Evolutionary conservation across 345 rosid genomes (phyloP).

Genomic region (Gossypium rotundifolium): DNA sequence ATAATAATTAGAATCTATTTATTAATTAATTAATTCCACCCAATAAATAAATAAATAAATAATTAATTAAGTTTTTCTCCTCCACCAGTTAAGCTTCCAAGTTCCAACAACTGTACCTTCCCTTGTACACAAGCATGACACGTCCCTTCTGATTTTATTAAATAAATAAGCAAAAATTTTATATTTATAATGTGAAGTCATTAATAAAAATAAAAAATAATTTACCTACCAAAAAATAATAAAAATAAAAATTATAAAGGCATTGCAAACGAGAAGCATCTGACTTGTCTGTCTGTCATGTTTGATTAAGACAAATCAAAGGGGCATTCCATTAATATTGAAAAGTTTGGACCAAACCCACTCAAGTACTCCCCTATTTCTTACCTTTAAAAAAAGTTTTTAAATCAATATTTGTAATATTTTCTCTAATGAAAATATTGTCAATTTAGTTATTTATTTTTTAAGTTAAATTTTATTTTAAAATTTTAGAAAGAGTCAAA

Average conservation of each 20-base stretch:
- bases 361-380: neutral
- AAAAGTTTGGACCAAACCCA: neutral
- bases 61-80: neutral
- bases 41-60: neutral
- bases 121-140: neutral
- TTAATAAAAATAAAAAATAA: neutral
- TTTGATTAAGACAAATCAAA: neutral
- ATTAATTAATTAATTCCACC: neutral
- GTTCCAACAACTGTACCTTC: neutral
- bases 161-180: neutral
- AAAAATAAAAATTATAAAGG: neutral
- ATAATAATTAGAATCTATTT: neutral
- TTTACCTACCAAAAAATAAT: neutral
- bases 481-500: no score
- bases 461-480: no score
- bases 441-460: no score
- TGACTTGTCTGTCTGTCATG: neutral
- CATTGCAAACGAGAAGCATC: constrained; percentile 6
- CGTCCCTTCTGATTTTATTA: neutral
- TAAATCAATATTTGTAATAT: no score
- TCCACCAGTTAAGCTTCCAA: neutral
- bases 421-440: no score
- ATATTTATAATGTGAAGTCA: neutral
- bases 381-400: no score
- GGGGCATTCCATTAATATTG: neutral